Conservation (phyloP, 352 stramenopile genomes). For the Halophytophthora batemanensis region DNA sequence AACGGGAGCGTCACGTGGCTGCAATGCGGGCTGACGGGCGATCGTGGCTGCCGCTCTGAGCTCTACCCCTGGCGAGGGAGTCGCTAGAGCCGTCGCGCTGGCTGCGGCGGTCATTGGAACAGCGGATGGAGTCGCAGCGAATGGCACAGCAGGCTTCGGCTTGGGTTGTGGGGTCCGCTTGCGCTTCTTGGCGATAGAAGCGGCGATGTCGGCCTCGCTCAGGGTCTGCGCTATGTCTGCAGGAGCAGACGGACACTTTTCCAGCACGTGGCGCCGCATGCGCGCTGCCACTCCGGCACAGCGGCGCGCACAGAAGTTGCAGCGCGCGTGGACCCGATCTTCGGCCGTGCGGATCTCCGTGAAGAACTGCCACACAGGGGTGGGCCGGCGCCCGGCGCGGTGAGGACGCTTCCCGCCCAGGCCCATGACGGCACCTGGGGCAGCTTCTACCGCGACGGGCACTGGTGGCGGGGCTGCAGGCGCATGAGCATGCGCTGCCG, state of each 20-base stretch:
- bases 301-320: constrained; percentile 41
- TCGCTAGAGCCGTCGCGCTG: no score
- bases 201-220: constrained; percentile 4
- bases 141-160: not conserved
- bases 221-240: constrained; percentile 24
- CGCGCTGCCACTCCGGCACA: constrained; percentile 48
- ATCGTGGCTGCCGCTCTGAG: no score
- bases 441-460: no score
- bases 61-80: no score
- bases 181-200: constrained; percentile 6
- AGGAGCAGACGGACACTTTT: constrained; percentile 37
- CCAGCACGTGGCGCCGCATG: constrained; percentile 45
- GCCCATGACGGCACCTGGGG: no score
- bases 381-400: constrained; percentile 32
- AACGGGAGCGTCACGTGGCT: not conserved
- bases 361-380: constrained; percentile 52
- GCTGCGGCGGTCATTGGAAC: no score
- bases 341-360: constrained; percentile 33
- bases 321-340: constrained; percentile 48
- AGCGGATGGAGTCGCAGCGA: not conserved
- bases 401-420: constrained; percentile 10
- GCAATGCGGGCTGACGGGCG: no score
- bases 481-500: no score
- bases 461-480: no score
- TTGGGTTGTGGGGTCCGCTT: not conserved